Conservation (phyloP, 2,329 filamentous ascomycete genomes). For the Trichophyton schoenleinii region DNA sequence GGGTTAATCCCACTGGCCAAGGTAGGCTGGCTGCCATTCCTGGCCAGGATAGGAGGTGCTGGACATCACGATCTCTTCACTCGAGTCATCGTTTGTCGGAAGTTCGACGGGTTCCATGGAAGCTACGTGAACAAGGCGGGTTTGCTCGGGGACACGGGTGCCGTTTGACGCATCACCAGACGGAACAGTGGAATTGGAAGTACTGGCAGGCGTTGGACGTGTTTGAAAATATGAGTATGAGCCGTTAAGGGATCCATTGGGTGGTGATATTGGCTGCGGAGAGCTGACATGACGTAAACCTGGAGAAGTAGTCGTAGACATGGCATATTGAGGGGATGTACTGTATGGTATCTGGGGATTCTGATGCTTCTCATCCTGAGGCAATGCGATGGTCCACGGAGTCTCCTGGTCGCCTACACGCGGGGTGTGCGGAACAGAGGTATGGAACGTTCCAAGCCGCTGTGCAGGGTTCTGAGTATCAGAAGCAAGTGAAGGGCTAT, state of each 20-base stretch:
- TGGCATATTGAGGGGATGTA: slow-evolving; percentile 6
- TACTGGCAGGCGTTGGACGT: not conserved
- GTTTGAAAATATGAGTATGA: not conserved
- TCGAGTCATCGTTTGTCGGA: slow-evolving; percentile 25
- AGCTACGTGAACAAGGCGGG: not conserved
- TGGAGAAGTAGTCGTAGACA: not conserved
- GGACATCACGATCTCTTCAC: slow-evolving; percentile 37
- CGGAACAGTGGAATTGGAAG: not conserved
- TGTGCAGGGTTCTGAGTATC: slow-evolving; percentile 13
- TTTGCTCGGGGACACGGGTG: not conserved
- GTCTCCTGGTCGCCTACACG: slow-evolving; percentile 26
- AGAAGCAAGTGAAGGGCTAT: slow-evolving; percentile 10
- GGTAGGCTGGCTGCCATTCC: slow-evolving; percentile 30
- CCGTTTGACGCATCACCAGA: not conserved
- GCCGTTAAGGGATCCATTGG: slow-evolving; percentile 4
- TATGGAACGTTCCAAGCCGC: slow-evolving; percentile 24
- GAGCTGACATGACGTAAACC: not conserved
- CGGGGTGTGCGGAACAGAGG: slow-evolving; percentile 20
- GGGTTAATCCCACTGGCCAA: slow-evolving; percentile 11
- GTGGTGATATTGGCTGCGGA: slow-evolving; percentile 6
- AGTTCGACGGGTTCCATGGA: slow-evolving; percentile 22
- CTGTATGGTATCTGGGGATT: not conserved
- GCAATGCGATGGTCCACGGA: slow-evolving; percentile 26
- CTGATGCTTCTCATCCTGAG: slow-evolving; percentile 15
- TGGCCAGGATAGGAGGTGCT: slow-evolving; percentile 39